A percentile compares a stretch with the other conserved stretches of the same genome.
phyloP scores from a whole-genome alignment of 2,329 filamentous ascomycete genomes.

The Amauroascus niger region DNA sequence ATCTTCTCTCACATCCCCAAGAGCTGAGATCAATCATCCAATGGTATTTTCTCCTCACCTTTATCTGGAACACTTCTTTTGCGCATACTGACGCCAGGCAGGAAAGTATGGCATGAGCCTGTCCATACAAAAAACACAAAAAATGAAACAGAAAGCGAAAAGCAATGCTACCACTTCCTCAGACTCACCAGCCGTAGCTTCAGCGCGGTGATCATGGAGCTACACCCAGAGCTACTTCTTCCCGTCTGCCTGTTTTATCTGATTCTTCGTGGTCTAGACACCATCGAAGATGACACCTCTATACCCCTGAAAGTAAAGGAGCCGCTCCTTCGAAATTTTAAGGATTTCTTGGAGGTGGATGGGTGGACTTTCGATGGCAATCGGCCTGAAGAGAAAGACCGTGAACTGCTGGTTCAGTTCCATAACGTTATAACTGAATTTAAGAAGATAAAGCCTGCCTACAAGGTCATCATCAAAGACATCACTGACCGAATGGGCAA shows the following conservation, averaged over 20 bases:
- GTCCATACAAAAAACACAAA: conserved; percentile 71
- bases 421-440: conserved; percentile 77
- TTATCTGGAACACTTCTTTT: not conserved
- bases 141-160: conserved; percentile 64
- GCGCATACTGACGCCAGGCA: conserved; percentile 30
- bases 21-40: conserved; percentile 77
- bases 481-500: conserved; percentile 94
- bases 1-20: conserved; percentile 64
- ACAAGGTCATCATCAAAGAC: conserved; percentile 79
- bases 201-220: conserved; percentile 82
- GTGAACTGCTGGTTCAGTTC: conserved; percentile 85
- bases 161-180: conserved; percentile 78
- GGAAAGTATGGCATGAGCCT: conserved; percentile 95
- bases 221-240: conserved; percentile 86
- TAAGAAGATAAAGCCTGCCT: conserved; percentile 74
- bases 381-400: conserved; percentile 85
- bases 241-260: conserved; percentile 90
- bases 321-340: conserved; percentile 72
- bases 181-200: conserved; percentile 89
- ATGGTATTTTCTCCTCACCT: conserved; percentile 50
- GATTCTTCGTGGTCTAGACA: conserved; percentile 81
- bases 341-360: conserved; percentile 66
- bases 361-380: conserved; percentile 87
- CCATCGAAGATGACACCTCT: conserved; percentile 98
- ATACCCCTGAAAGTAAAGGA: conserved; percentile 73